A percentile compares a stretch with the other conserved stretches of the same genome.
Evolutionary conservation across 2,329 filamentous ascomycete genomes (phyloP).

Genomic region (Incumbomyces delicatus): DNA sequence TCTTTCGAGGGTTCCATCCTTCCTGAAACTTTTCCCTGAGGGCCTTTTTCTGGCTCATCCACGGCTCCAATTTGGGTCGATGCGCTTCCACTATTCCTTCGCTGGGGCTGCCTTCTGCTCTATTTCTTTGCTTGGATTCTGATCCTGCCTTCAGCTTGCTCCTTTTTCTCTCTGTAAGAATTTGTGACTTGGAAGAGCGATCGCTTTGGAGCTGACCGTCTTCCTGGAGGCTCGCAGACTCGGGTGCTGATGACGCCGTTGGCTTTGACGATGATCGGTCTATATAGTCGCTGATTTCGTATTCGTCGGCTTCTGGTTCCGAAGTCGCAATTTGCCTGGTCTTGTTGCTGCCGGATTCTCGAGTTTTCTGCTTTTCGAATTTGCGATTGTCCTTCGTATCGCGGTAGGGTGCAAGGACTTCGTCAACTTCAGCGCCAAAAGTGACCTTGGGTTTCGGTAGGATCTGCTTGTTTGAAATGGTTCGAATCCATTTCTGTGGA

Average conservation of each 20-base stretch:
- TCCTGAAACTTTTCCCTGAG: slow-evolving; percentile 69
- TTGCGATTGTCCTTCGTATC: background rate
- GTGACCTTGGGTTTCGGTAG: background rate
- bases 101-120: background rate
- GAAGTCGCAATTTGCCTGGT: background rate
- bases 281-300: slow-evolving; percentile 4
- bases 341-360: background rate
- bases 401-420: background rate
- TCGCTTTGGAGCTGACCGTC: background rate
- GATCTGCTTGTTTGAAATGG: background rate
- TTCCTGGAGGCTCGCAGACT: background rate
- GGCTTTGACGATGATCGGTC: background rate
- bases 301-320: background rate
- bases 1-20: slow-evolving; percentile 73
- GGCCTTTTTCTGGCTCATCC: slow-evolving; percentile 67
- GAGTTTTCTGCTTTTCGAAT: background rate
- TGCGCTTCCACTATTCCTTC: too few relatives aligned
- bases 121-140: background rate
- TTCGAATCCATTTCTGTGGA: slow-evolving; percentile 2
- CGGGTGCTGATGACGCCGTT: background rate
- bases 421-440: slow-evolving; percentile 2
- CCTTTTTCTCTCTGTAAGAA: too few relatives aligned
- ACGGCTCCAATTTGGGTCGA: slow-evolving; percentile 36
- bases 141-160: too few relatives aligned
- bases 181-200: too few relatives aligned